phyloP scores from a whole-genome alignment of 2,329 filamentous ascomycete species.

The Fonsecaea multimorphosa region DNA sequence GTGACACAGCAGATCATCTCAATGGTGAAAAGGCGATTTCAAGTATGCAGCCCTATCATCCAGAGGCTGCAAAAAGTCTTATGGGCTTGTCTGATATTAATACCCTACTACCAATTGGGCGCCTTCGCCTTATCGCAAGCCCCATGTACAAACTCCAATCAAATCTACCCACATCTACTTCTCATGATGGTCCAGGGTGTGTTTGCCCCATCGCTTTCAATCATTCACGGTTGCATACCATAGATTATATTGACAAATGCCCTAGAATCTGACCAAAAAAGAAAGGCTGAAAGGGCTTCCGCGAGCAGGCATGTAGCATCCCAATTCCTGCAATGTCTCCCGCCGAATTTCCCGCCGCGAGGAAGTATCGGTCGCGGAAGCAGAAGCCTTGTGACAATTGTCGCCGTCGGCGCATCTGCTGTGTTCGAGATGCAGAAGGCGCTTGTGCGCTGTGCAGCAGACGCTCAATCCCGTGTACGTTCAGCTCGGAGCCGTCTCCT shows the following conservation, averaged over 20 bases:
- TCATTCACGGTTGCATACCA: too few relatives aligned
- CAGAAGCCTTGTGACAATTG: slow-evolving; percentile 31
- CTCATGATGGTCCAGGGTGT: background rate
- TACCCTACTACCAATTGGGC: background rate
- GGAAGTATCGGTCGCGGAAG: slow-evolving; percentile 30
- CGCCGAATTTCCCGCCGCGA: slow-evolving; percentile 15
- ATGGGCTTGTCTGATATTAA: background rate
- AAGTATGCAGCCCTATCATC: too few relatives aligned
- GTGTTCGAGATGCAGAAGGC: slow-evolving; percentile 29
- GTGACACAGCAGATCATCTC: too few relatives aligned
- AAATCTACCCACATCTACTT: background rate
- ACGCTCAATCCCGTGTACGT: slow-evolving; percentile 30
- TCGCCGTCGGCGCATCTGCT: slow-evolving; percentile 27
- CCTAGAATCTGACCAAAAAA: background rate
- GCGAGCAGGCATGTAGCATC: too few relatives aligned
- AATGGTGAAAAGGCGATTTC: too few relatives aligned
- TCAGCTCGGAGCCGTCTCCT: slow-evolving; percentile 28
- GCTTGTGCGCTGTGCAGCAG: slow-evolving; percentile 29
- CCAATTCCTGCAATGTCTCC: background rate
- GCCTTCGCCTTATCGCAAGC: background rate
- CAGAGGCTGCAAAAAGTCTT: background rate
- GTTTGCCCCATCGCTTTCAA: background rate
- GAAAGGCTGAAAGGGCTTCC: background rate
- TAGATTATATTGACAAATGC: background rate
- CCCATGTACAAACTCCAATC: background rate